Conservation (phyloP, 1,284 basidiomycete species). For the Papiliotrema nemorosa region DNA sequence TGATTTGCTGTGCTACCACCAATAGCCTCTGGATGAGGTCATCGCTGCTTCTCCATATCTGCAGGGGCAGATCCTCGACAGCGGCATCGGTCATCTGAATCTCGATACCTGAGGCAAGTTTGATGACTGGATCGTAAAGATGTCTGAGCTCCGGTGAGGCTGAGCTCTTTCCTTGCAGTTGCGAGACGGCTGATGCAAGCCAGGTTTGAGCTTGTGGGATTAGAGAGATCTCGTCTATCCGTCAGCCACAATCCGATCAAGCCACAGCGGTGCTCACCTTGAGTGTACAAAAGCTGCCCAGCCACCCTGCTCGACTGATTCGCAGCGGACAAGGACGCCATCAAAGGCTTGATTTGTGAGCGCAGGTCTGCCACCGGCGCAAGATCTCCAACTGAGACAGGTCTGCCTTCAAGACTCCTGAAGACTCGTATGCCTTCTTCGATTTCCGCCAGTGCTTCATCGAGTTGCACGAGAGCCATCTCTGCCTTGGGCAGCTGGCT, state of each 20-base stretch:
- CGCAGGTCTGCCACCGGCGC: constrained; percentile 23
- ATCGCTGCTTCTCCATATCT: constrained; percentile 36
- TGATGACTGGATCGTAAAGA: constrained; percentile 7
- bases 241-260: neutral
- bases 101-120: constrained; percentile 2
- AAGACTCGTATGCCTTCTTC: constrained; percentile 33
- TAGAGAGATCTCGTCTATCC: neutral
- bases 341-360: constrained; percentile 20
- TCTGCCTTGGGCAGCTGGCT: constrained; percentile 19
- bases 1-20: constrained; percentile 61
- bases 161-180: neutral
- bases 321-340: constrained; percentile 19
- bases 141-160: constrained; percentile 4
- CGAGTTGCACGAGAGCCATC: constrained; percentile 17
- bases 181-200: neutral
- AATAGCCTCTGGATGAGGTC: constrained; percentile 62
- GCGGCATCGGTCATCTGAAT: constrained; percentile 5
- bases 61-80: neutral
- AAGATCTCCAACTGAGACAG: constrained; percentile 20
- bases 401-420: constrained; percentile 31
- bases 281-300: neutral
- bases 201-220: too few species aligned
- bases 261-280: neutral
- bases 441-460: constrained; percentile 29
- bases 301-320: too few species aligned